phyloP scores from a whole-genome alignment of 148 eudicot species.

The Bassia scoparia region DNA sequence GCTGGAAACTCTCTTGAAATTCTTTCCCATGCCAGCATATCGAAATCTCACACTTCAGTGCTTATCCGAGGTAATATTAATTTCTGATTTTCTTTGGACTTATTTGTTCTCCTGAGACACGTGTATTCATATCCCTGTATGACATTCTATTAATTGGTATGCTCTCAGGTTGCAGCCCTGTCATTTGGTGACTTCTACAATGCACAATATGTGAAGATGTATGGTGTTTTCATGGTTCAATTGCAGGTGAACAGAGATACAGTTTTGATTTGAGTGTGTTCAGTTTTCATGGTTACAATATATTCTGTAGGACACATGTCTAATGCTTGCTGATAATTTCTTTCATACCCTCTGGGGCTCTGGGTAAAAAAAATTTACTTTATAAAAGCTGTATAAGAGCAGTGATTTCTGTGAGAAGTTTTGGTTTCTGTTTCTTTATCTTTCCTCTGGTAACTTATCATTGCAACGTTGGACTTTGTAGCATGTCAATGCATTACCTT shows the following conservation, averaged over 20 bases:
- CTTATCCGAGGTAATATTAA: slow-evolving; percentile 67
- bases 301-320: background rate
- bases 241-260: slow-evolving; percentile 54
- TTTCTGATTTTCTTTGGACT: background rate
- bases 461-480: no score
- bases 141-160: slow-evolving; percentile 8
- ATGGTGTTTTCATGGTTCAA: slow-evolving; percentile 73
- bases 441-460: no score
- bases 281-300: background rate
- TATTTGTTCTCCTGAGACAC: background rate
- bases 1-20: slow-evolving; percentile 86
- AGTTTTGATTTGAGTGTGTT: background rate
- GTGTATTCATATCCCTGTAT: background rate
- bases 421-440: no score
- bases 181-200: slow-evolving; percentile 82
- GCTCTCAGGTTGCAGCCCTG: slow-evolving; percentile 78
- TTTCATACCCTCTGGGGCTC: no score
- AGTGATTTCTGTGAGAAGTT: no score
- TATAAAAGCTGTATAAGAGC: no score
- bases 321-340: no score
- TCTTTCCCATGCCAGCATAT: slow-evolving; percentile 72
- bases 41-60: slow-evolving; percentile 94
- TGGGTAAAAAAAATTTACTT: no score
- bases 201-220: slow-evolving; percentile 76
- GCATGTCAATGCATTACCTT: no score